phyloP scores from a whole-genome alignment of 2,329 filamentous ascomycete species.

The Delphinella strobiligena region DNA sequence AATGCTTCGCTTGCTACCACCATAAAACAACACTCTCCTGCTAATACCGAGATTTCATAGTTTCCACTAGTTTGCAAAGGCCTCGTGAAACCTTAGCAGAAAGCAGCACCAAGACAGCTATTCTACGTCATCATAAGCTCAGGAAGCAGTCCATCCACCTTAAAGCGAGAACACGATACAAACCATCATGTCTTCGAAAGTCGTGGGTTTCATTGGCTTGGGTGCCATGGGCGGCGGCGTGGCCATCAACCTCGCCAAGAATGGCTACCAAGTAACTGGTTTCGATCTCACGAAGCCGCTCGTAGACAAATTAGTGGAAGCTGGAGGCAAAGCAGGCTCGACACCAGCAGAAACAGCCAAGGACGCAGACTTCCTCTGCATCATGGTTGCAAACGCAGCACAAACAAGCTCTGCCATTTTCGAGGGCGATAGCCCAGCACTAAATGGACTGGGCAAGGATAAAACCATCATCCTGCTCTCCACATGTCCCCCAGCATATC shows the following conservation, averaged over 20 bases:
- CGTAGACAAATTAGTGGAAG: constrained; percentile 50
- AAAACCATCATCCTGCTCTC: constrained; percentile 56
- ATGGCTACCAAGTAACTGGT: constrained; percentile 55
- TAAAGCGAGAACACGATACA: not conserved
- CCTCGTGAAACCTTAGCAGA: too few relatives aligned
- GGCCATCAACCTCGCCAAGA: constrained; percentile 59
- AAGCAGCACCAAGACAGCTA: too few relatives aligned
- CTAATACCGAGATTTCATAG: too few relatives aligned
- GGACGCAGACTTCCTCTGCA: constrained; percentile 49
- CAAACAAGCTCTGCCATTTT: constrained; percentile 58
- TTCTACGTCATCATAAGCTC: too few relatives aligned
- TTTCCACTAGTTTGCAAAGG: too few relatives aligned
- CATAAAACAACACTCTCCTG: too few relatives aligned
- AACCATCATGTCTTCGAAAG: constrained; percentile 18
- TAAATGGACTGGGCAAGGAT: constrained; percentile 41
- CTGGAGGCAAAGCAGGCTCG: constrained; percentile 47
- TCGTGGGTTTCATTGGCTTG: constrained; percentile 59
- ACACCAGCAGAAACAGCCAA: constrained; percentile 51
- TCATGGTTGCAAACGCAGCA: constrained; percentile 64
- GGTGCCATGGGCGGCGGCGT: constrained; percentile 76
- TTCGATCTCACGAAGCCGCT: constrained; percentile 60
- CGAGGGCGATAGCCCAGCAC: constrained; percentile 39
- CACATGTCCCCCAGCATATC: constrained; percentile 57
- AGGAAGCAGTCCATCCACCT: too few relatives aligned
- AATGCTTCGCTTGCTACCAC: too few relatives aligned